Conservation (phyloP, 805 yeast species). For the Candida silvatica region DNA sequence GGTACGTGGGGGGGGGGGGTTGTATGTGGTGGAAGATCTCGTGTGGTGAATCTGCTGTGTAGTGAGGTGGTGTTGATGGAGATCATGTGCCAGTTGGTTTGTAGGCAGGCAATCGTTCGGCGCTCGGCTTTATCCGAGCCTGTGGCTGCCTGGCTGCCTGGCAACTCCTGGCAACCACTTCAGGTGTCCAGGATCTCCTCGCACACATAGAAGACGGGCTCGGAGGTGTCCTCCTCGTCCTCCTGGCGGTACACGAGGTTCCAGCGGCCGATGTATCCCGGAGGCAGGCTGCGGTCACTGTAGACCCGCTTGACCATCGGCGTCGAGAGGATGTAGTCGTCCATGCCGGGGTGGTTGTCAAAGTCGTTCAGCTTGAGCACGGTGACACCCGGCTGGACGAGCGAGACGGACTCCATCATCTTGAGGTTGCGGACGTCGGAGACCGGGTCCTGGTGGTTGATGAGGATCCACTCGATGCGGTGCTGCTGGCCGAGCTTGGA, state of each 20-base stretch:
- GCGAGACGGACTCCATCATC: slow-evolving; percentile 14
- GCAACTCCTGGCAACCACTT: no score
- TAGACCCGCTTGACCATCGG: slow-evolving; percentile 13
- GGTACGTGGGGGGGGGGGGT: no score
- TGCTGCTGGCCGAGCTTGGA: not conserved
- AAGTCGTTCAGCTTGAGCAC: slow-evolving; percentile 10
- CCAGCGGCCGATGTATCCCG: slow-evolving; percentile 5
- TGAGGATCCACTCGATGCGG: slow-evolving; percentile 12
- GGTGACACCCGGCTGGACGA: slow-evolving; percentile 13
- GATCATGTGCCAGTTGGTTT: no score
- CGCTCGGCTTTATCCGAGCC: no score
- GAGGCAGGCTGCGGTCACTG: slow-evolving; percentile 1
- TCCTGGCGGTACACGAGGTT: slow-evolving; percentile 3
- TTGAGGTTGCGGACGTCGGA: slow-evolving; percentile 10
- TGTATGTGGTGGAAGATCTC: no score
- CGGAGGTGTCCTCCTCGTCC: slow-evolving; percentile 1
- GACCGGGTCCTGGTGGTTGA: slow-evolving; percentile 10
- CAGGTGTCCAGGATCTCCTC: not conserved
- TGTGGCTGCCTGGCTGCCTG: no score
- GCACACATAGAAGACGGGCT: not conserved
- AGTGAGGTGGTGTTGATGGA: no score
- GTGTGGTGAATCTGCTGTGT: no score
- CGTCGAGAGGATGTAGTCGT: slow-evolving; percentile 12
- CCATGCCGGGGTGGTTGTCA: slow-evolving; percentile 1
- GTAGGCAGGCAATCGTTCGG: no score